Evolutionary conservation across 306 rosid genomes (phyloP).

Genomic region (Dalbergia cultrata): DNA sequence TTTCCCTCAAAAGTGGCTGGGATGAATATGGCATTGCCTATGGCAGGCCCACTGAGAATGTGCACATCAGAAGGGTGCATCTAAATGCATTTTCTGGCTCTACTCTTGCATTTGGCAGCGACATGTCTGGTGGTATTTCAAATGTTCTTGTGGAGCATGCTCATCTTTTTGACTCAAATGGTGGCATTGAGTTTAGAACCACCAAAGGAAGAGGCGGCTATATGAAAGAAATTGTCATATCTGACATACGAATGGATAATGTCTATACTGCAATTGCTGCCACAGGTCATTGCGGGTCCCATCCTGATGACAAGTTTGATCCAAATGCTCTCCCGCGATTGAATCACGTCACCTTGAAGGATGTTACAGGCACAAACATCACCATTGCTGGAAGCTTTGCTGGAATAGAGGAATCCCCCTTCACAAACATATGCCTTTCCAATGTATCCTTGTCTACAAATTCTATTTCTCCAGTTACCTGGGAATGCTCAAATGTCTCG

Average conservation of each 20-base stretch:
- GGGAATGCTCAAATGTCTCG: slow-evolving; percentile 87
- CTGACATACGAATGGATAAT: slow-evolving; percentile 73
- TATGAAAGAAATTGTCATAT: slow-evolving; percentile 66
- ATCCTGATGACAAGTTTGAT: slow-evolving; percentile 90
- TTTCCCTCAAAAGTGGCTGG: slow-evolving; percentile 97
- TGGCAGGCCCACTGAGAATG: slow-evolving; percentile 83
- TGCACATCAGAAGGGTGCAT: slow-evolving; percentile 82
- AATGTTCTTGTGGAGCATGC: slow-evolving; percentile 73
- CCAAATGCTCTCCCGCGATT: slow-evolving; percentile 84
- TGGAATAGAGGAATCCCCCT: slow-evolving; percentile 91
- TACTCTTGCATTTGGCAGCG: slow-evolving; percentile 91
- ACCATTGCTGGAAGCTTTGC: slow-evolving; percentile 73
- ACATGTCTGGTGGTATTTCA: slow-evolving; percentile 97
- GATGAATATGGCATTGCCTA: slow-evolving; percentile 90
- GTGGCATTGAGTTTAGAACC: slow-evolving; percentile 82
- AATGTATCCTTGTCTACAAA: slow-evolving; percentile 72
- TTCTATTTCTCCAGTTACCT: slow-evolving; percentile 60
- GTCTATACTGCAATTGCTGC: slow-evolving; percentile 72
- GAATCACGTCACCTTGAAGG: slow-evolving; percentile 69
- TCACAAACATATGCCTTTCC: slow-evolving; percentile 81
- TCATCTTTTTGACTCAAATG: slow-evolving; percentile 68
- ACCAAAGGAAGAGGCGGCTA: slow-evolving; percentile 93
- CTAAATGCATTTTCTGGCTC: slow-evolving; percentile 81
- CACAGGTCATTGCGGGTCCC: slow-evolving; percentile 79
- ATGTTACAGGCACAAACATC: slow-evolving; percentile 75